phyloP scores from a whole-genome alignment of 2,329 filamentous ascomycete genomes.

The Mycosphaerelloides madeirae region DNA sequence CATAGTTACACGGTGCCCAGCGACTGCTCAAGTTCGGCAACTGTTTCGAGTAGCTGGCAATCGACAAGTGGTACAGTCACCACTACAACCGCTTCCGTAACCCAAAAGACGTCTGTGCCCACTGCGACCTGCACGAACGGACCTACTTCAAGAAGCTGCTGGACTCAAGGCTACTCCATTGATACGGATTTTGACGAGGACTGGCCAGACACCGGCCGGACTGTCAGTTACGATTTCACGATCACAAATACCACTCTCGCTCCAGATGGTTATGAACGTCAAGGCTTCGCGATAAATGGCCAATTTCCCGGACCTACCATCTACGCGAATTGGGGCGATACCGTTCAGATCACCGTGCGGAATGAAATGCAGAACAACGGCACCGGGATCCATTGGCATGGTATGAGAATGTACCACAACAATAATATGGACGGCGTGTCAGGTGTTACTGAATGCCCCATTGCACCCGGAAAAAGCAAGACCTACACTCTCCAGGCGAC shows the following conservation, averaged over 20 bases:
- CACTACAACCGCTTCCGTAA: conserved; percentile 14
- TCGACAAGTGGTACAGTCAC: conserved; percentile 12
- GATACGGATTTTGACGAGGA: conserved; percentile 33
- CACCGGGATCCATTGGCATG: conserved; percentile 61
- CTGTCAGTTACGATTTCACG: conserved; percentile 32
- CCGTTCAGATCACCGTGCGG: conserved; percentile 51
- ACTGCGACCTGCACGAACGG: conserved; percentile 28
- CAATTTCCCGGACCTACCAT: conserved; percentile 53
- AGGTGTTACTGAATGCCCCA: conserved; percentile 43
- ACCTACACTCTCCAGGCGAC: conserved; percentile 57
- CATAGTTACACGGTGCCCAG: conserved; percentile 38
- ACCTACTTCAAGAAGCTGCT: conserved; percentile 25
- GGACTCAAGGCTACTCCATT: conserved; percentile 27
- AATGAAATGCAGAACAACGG: conserved; percentile 54
- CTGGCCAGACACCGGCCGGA: conserved; percentile 31
- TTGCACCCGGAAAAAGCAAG: conserved; percentile 47
- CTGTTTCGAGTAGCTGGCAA: conserved; percentile 38
- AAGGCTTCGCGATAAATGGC: conserved; percentile 53
- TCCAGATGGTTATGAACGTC: conserved; percentile 34
- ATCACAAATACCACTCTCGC: conserved; percentile 42
- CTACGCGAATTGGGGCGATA: conserved; percentile 29
- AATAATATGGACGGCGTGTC: conserved; percentile 56
- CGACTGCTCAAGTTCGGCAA: conserved; percentile 34
- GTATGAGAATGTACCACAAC: conserved; percentile 53
- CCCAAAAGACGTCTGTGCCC: conserved; percentile 16